Percentiles rank a stretch among this genome's conserved stretches.
These are phyloP conservation scores for Neurospora sp. DNA, from an alignment of 495 filamentous ascomycete genomes.

Conservation along the genomic window DNA sequence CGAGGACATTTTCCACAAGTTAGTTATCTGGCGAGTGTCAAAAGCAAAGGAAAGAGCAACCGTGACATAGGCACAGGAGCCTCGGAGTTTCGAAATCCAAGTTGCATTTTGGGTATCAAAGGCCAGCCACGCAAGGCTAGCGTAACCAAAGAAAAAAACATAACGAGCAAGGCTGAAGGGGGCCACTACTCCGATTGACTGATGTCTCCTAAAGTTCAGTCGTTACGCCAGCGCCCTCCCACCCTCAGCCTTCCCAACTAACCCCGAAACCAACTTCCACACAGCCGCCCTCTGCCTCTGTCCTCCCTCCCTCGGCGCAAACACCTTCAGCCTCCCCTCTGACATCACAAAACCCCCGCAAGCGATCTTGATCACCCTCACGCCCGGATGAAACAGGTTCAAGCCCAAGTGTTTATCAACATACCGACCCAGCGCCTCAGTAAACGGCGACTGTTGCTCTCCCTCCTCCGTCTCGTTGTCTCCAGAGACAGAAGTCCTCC, in stretches of 20 bases:
- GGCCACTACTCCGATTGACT: neutral
- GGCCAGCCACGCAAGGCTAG: neutral
- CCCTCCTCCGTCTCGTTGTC: neutral
- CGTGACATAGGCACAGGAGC: neutral
- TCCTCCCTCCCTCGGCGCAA: slow-evolving; percentile 11
- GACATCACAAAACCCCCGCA: slow-evolving; percentile 37
- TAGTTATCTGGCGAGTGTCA: neutral
- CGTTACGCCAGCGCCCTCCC: neutral
- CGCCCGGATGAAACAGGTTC: slow-evolving; percentile 35
- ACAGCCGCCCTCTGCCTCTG: neutral
- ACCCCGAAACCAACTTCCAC: slow-evolving; percentile 7
- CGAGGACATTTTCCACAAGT: neutral
- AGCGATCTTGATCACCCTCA: slow-evolving; percentile 31
- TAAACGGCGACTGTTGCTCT: slow-evolving; percentile 25
- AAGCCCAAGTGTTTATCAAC: slow-evolving; percentile 29
- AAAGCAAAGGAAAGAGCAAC: too few relatives aligned
- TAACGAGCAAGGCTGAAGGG: neutral
- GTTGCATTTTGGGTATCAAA: neutral
- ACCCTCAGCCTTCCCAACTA: slow-evolving; percentile 12
- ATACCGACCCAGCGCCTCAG: slow-evolving; percentile 32
- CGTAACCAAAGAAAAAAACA: neutral
- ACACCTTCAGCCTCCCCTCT: slow-evolving; percentile 34
- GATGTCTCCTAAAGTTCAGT: neutral
- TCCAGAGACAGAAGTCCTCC: slow-evolving; percentile 13
- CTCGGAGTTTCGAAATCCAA: neutral